Percentiles rank a stretch among this genome's conserved stretches.
Evolutionary conservation across 2,329 filamentous ascomycete genomes (phyloP).

Genomic region (Aspergillus sp.): DNA sequence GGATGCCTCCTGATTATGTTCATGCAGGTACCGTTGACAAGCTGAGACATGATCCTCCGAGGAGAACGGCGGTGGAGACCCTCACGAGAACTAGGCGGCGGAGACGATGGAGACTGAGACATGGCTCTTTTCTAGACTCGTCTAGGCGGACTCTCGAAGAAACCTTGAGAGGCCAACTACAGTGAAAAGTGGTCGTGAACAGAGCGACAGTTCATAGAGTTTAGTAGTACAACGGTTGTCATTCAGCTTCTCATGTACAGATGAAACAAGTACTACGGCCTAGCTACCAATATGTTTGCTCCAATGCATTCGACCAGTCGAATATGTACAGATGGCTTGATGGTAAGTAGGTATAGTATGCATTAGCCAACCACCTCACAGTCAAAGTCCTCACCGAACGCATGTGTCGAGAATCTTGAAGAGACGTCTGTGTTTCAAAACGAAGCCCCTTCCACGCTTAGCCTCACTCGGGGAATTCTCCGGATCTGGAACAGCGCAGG

Average conservation of each 20-base stretch:
- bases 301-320: too few species aligned
- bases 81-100: too few species aligned
- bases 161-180: too few species aligned
- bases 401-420: not conserved
- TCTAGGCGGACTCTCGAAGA: not conserved
- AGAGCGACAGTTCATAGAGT: too few species aligned
- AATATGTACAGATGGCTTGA: not conserved
- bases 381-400: not conserved
- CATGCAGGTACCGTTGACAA: constrained; percentile 7
- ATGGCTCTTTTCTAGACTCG: not conserved
- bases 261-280: too few species aligned
- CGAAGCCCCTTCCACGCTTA: constrained; percentile 14
- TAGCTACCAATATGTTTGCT: too few species aligned
- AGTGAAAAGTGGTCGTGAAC: too few species aligned
- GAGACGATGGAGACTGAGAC: not conserved
- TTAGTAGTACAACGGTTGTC: too few species aligned
- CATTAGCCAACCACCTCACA: not conserved
- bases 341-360: not conserved
- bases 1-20: not conserved
- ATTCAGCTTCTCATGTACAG: too few species aligned
- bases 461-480: constrained; percentile 20
- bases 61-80: too few species aligned
- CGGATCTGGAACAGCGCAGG: constrained; percentile 17
- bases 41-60: not conserved
- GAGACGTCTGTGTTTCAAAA: constrained; percentile 8